Conservation (phyloP, 176 grass and related monocot genomes). For the Puya raimondii region DNA sequence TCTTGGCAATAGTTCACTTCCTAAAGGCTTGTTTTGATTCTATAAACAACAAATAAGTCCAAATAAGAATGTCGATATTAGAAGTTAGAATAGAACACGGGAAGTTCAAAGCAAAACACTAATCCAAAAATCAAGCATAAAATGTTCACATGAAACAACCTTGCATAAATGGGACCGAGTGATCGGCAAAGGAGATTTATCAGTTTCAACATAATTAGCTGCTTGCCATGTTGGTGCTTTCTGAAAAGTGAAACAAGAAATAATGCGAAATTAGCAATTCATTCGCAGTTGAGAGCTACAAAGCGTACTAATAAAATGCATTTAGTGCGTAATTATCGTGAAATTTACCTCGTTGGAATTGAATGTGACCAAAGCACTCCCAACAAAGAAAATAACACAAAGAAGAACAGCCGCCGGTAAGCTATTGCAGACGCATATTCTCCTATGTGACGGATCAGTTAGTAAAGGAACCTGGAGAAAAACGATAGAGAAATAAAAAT, state of each 20-base stretch:
- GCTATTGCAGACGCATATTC: background rate
- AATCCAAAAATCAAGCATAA: background rate
- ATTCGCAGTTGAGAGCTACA: background rate
- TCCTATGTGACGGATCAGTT: background rate
- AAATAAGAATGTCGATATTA: background rate
- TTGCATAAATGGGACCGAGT: background rate
- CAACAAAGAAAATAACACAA: background rate
- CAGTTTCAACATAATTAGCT: background rate
- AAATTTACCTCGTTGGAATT: background rate
- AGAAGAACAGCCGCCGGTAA: background rate
- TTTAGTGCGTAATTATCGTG: background rate
- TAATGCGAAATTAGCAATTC: background rate
- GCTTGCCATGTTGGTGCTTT: background rate
- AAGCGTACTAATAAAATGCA: background rate
- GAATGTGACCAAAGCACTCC: background rate
- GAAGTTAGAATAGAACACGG: background rate
- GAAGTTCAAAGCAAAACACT: background rate
- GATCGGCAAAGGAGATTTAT: background rate
- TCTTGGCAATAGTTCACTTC: constrained; percentile 67
- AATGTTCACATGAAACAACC: background rate
- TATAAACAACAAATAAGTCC: constrained; percentile 14
- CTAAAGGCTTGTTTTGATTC: constrained; percentile 38
- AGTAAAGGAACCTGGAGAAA: constrained; percentile 1
- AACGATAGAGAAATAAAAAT: background rate
- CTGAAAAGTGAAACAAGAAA: background rate